phyloP scores from a whole-genome alignment of 139 green algal species.

The Chlorella sp. region DNA sequence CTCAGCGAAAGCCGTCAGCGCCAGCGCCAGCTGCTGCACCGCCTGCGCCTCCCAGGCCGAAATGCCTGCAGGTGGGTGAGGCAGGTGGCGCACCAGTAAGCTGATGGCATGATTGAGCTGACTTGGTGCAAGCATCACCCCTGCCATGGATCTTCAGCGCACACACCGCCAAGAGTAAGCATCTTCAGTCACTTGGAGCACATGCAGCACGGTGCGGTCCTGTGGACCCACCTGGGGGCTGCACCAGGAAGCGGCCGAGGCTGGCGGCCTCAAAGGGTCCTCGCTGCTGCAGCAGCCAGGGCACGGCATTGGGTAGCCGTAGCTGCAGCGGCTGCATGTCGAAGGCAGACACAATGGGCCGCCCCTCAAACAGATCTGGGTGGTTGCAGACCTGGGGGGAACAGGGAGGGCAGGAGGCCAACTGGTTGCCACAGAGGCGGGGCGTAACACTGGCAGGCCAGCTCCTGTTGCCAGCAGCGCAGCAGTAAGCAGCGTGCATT shows the following conservation, averaged over 20 bases:
- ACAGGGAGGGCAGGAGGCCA: too few species aligned
- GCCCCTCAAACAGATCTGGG: slow-evolving; percentile 96
- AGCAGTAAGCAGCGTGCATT: background rate
- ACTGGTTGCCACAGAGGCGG: too few species aligned
- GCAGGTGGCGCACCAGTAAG: background rate
- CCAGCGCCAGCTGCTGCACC: slow-evolving; percentile 17
- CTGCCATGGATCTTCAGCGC: too few species aligned
- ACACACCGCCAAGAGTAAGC: too few species aligned
- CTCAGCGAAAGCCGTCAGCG: background rate
- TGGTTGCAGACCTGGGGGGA: slow-evolving; percentile 94
- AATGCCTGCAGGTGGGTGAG: slow-evolving; percentile 7
- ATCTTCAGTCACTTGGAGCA: too few species aligned
- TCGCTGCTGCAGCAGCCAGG: background rate
- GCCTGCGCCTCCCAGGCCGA: slow-evolving; percentile 17
- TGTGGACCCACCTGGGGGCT: background rate
- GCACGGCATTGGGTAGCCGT: background rate
- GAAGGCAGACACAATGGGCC: slow-evolving; percentile 89
- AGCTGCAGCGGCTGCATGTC: slow-evolving; percentile 67
- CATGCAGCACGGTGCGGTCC: background rate
- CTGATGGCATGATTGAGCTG: too few species aligned
- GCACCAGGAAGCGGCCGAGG: slow-evolving; percentile 19
- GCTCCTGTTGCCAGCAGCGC: background rate
- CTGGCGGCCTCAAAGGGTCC: background rate
- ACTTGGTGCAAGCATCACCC: too few species aligned
- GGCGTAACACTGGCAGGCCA: background rate